A percentile compares a stretch with the other conserved stretches of the same genome.
Conservation (phyloP, 1,284 basidiomycete species). For the Omphalotus olearius region DNA sequence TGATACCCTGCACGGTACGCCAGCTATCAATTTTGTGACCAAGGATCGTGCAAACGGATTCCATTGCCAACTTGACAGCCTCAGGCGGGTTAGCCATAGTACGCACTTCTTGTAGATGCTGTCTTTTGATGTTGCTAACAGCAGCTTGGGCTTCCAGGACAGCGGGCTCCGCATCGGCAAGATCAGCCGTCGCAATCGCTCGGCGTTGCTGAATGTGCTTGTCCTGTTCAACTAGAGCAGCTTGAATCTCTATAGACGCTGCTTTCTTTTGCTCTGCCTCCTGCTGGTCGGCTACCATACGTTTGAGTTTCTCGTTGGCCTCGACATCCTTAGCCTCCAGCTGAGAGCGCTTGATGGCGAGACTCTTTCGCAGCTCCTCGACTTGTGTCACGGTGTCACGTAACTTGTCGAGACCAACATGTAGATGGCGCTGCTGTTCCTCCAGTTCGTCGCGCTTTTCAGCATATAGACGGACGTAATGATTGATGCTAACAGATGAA, state of each 20-base stretch:
- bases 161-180: slow-evolving; percentile 97
- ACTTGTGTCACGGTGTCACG: slow-evolving; percentile 95
- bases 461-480: slow-evolving; percentile 94
- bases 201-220: slow-evolving; percentile 85
- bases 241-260: slow-evolving; percentile 94
- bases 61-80: slow-evolving; percentile 97
- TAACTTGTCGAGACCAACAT: slow-evolving; percentile 97
- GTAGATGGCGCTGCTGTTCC: slow-evolving; percentile 97
- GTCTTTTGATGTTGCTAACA: slow-evolving; percentile 96
- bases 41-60: slow-evolving; percentile 96
- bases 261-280: slow-evolving; percentile 98
- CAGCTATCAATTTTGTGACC: slow-evolving; percentile 97
- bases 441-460: slow-evolving; percentile 99
- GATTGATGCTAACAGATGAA: slow-evolving; percentile 72
- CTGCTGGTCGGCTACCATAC: slow-evolving; percentile 98
- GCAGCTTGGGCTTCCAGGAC: slow-evolving; percentile 93
- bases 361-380: slow-evolving; percentile 92
- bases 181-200: slow-evolving; percentile 88
- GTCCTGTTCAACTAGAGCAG: slow-evolving; percentile 89
- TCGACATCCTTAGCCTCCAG: slow-evolving; percentile 91
- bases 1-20: slow-evolving; percentile 95
- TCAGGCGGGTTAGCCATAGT: slow-evolving; percentile 99
- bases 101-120: slow-evolving; percentile 96
- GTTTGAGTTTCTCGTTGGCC: slow-evolving; percentile 95
- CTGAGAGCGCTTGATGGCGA: slow-evolving; percentile 92